phyloP scores from a whole-genome alignment of 306 rosid species.

The Amphicarpaea edgeworthii region DNA sequence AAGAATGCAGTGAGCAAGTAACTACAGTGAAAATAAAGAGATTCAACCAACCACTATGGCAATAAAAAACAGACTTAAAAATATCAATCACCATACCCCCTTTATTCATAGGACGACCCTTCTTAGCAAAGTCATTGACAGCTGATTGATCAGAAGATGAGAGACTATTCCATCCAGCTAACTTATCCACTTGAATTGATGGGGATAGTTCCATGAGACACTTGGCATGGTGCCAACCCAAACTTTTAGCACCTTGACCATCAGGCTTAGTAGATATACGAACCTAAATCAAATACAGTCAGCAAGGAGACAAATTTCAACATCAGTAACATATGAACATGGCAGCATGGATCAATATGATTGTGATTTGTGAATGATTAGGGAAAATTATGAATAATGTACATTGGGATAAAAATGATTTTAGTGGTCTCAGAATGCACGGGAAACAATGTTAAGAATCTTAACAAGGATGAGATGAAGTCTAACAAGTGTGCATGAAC shows the following conservation, averaged over 20 bases:
- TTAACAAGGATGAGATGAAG: constrained; percentile 23
- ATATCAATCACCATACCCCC: constrained; percentile 57
- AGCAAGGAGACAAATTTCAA: constrained; percentile 44
- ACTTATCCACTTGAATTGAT: constrained; percentile 69
- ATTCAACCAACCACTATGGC: constrained; percentile 11
- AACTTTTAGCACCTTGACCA: constrained; percentile 79
- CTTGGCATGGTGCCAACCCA: constrained; percentile 93
- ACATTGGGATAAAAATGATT: constrained; percentile 26
- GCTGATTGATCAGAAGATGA: constrained; percentile 79
- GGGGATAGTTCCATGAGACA: constrained; percentile 80
- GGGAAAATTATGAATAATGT: constrained; percentile 22
- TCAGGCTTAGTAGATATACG: constrained; percentile 84
- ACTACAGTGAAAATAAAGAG: constrained; percentile 14
- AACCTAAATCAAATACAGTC: constrained; percentile 57
- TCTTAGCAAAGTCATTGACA: constrained; percentile 59
- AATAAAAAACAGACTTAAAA: constrained; percentile 40
- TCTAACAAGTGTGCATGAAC: background rate
- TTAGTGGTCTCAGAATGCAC: background rate
- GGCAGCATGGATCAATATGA: constrained; percentile 24
- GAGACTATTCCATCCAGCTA: constrained; percentile 85
- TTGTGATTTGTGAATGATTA: constrained; percentile 7
- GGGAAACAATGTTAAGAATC: constrained; percentile 22
- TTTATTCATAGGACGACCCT: constrained; percentile 50
- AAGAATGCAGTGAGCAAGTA: constrained; percentile 39
- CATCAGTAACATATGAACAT: constrained; percentile 20